Evolutionary conservation across 768 basidiomycete genomes (phyloP).

Genomic region (Termitomyces sp.): DNA sequence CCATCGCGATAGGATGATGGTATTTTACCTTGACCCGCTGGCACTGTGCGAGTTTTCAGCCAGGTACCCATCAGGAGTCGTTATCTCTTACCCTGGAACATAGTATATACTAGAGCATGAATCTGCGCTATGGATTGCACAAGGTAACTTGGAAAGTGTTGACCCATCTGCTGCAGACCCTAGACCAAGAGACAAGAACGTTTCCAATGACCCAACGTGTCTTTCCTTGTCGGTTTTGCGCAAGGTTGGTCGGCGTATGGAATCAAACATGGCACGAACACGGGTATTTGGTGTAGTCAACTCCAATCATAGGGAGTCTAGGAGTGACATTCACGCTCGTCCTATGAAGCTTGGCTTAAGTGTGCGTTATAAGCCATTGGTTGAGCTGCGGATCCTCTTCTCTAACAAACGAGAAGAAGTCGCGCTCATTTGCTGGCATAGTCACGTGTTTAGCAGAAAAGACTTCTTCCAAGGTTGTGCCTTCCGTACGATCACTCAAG

Average conservation of each 20-base stretch:
- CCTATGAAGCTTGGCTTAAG: not conserved
- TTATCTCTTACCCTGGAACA: conserved; percentile 22
- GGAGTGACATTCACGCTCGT: not conserved
- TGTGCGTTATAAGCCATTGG: not conserved
- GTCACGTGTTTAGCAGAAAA: not conserved
- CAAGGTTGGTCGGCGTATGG: conserved; percentile 12
- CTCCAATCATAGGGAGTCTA: conserved; percentile 9
- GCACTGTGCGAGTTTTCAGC: conserved; percentile 1
- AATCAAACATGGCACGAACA: conserved; percentile 18
- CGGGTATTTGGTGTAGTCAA: conserved; percentile 16
- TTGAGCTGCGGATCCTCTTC: not conserved
- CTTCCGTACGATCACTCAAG: not conserved
- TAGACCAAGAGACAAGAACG: conserved; percentile 22
- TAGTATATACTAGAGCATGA: conserved; percentile 6
- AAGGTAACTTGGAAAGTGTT: conserved; percentile 15
- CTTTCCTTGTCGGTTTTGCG: not conserved
- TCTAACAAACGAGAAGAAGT: not conserved
- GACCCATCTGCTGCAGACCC: conserved; percentile 18
- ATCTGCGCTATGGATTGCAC: conserved; percentile 15
- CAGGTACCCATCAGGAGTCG: not conserved
- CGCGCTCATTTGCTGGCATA: not conserved
- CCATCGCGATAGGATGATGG: too few relatives aligned
- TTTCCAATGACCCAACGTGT: conserved; percentile 17
- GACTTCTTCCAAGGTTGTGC: not conserved
- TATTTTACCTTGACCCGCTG: conserved; percentile 4